Evolutionary conservation across 2,329 filamentous ascomycete genomes (phyloP).

Genomic region (Aureobasidium sp.): DNA sequence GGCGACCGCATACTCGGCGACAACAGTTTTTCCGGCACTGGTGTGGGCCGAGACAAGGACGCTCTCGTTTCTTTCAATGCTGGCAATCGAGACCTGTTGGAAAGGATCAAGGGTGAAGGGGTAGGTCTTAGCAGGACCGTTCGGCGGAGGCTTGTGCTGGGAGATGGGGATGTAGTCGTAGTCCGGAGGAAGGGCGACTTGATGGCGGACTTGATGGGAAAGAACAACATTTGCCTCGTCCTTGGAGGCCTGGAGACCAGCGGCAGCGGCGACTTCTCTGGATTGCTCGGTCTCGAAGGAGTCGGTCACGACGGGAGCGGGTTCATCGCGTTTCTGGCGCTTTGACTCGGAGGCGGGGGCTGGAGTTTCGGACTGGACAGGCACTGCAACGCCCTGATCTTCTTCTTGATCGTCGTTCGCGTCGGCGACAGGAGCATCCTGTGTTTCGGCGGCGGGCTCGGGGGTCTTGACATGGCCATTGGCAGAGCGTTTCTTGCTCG

Average conservation of each 20-base stretch:
- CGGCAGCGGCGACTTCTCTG: slow-evolving; percentile 75
- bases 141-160: slow-evolving; percentile 80
- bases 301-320: slow-evolving; percentile 80
- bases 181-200: slow-evolving; percentile 88
- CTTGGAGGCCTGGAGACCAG: slow-evolving; percentile 56
- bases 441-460: slow-evolving; percentile 15
- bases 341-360: slow-evolving; percentile 50
- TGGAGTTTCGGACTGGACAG: slow-evolving; percentile 20
- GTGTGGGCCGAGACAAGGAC: slow-evolving; percentile 96
- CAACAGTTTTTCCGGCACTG: slow-evolving; percentile 94
- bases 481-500: slow-evolving; percentile 78
- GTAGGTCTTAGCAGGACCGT: slow-evolving; percentile 70
- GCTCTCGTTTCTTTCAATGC: slow-evolving; percentile 93
- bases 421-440: background rate
- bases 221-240: slow-evolving; percentile 69
- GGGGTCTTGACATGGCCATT: slow-evolving; percentile 67
- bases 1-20: slow-evolving; percentile 96
- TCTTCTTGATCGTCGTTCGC: background rate
- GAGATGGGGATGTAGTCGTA: slow-evolving; percentile 85
- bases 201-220: slow-evolving; percentile 96
- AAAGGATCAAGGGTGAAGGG: slow-evolving; percentile 94
- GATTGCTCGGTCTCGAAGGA: slow-evolving; percentile 93
- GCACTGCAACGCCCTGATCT: background rate
- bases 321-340: slow-evolving; percentile 59
- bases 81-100: slow-evolving; percentile 88